These are phyloP conservation scores for Penicillium expansum DNA, from an alignment of 2,329 filamentous ascomycete species.

Conservation along the genomic window DNA sequence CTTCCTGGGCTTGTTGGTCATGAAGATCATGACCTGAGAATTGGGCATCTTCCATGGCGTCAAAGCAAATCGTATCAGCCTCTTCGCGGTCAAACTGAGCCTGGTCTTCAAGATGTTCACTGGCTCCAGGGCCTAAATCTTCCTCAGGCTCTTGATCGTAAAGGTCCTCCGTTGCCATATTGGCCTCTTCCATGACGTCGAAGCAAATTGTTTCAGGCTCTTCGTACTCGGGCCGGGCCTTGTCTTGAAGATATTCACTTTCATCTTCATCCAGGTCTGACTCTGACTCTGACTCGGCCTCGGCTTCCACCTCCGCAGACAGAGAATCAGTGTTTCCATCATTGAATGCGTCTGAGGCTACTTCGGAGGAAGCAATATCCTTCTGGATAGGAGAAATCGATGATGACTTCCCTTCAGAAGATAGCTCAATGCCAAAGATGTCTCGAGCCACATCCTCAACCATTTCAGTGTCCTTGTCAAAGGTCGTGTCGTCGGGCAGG, in stretches of 20 bases:
- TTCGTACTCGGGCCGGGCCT: constrained; percentile 1
- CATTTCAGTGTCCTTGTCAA: constrained; percentile 19
- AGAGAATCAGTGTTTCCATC: not conserved
- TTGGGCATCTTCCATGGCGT: constrained; percentile 5
- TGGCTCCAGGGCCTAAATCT: too few species aligned
- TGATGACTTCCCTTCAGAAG: constrained; percentile 8
- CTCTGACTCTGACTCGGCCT: not conserved
- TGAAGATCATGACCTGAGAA: not conserved
- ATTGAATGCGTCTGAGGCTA: not conserved
- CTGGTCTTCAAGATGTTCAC: too few species aligned
- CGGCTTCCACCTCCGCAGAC: not conserved
- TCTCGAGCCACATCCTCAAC: constrained; percentile 24
- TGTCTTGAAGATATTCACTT: not conserved
- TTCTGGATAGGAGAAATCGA: constrained; percentile 8
- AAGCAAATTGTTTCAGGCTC: constrained; percentile 15
- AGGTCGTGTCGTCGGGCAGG: constrained; percentile 3
- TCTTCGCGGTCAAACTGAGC: constrained; percentile 10
- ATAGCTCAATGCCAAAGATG: constrained; percentile 23
- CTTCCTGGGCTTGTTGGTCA: not conserved
- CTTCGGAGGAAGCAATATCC: not conserved
- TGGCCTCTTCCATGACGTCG: constrained; percentile 1
- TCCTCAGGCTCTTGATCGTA: too few species aligned
- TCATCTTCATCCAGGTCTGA: constrained; percentile 5
- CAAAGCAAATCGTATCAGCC: constrained; percentile 5
- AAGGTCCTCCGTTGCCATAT: too few species aligned